Evolutionary conservation across 2,329 filamentous ascomycete genomes (phyloP).

Genomic region (Colletotrichum australisinense): DNA sequence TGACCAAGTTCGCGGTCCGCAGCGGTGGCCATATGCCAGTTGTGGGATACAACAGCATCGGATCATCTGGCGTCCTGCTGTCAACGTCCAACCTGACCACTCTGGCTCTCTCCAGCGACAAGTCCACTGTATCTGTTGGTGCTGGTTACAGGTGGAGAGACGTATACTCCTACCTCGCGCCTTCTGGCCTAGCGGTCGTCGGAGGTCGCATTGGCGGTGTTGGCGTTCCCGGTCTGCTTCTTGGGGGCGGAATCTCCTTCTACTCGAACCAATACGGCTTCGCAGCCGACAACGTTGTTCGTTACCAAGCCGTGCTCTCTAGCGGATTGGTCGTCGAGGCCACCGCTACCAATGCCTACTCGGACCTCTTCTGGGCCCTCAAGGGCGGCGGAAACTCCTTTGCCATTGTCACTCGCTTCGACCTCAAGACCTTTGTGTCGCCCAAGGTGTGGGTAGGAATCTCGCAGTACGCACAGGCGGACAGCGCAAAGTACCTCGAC

Average conservation of each 20-base stretch:
- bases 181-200: conserved; percentile 39
- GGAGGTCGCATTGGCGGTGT: conserved; percentile 44
- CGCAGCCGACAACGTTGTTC: conserved; percentile 43
- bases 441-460: conserved; percentile 31
- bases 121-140: conserved; percentile 43
- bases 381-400: conserved; percentile 51
- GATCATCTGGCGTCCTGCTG: conserved; percentile 45
- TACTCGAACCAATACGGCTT: conserved; percentile 43
- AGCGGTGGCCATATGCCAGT: conserved; percentile 45
- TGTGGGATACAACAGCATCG: conserved; percentile 41
- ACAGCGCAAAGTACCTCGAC: conserved; percentile 32
- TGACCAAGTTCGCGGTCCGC: conserved; percentile 39
- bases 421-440: conserved; percentile 37
- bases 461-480: conserved; percentile 22
- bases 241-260: conserved; percentile 48
- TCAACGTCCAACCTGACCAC: conserved; percentile 48
- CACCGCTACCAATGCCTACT: conserved; percentile 43
- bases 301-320: conserved; percentile 56
- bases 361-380: conserved; percentile 49
- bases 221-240: conserved; percentile 43
- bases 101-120: conserved; percentile 44
- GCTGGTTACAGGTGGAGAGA: conserved; percentile 44
- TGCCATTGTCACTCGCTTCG: conserved; percentile 48
- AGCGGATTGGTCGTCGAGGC: conserved; percentile 52
- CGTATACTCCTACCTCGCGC: conserved; percentile 43